phyloP scores from a whole-genome alignment of 495 filamentous ascomycete species.

The Aspergillus funiculosus region DNA sequence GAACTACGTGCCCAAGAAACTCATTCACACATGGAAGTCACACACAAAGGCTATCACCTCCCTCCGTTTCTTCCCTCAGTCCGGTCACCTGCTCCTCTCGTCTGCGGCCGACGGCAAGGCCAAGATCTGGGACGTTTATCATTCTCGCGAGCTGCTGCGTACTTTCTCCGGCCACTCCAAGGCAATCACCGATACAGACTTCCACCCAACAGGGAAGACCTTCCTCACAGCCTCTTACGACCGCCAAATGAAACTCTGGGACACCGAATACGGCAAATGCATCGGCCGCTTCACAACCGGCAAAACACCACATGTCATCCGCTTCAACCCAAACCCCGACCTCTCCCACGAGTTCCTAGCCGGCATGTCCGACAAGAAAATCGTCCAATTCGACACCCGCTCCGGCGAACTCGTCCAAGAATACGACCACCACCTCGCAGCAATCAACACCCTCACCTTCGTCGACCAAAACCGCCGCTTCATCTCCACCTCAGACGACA shows the following conservation, averaged over 20 bases:
- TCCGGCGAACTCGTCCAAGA: conserved; percentile 84
- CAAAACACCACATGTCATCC: conserved; percentile 90
- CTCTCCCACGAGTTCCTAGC: conserved; percentile 84
- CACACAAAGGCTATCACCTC: conserved; percentile 83
- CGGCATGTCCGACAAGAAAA: conserved; percentile 97
- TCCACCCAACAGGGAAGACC: conserved; percentile 71
- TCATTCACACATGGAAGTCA: conserved; percentile 80
- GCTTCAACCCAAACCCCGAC: conserved; percentile 79
- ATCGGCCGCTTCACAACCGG: conserved; percentile 80
- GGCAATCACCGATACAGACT: conserved; percentile 81
- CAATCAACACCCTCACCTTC: conserved; percentile 97
- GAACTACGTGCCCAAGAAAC: conserved; percentile 91
- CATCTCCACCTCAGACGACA: conserved; percentile 96
- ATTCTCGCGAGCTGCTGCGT: conserved; percentile 77
- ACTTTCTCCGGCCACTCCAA: conserved; percentile 89
- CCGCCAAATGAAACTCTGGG: conserved; percentile 94
- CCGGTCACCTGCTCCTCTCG: conserved; percentile 83
- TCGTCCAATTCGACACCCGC: conserved; percentile 92
- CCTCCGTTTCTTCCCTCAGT: conserved; percentile 78
- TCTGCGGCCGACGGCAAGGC: conserved; percentile 80
- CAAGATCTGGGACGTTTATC: conserved; percentile 94
- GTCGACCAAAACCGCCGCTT: conserved; percentile 92
- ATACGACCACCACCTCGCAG: conserved; percentile 95
- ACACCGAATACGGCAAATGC: conserved; percentile 90
- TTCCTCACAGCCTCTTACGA: conserved; percentile 94